phyloP scores from a whole-genome alignment of 148 eudicot species.

The Rheum nobile region DNA sequence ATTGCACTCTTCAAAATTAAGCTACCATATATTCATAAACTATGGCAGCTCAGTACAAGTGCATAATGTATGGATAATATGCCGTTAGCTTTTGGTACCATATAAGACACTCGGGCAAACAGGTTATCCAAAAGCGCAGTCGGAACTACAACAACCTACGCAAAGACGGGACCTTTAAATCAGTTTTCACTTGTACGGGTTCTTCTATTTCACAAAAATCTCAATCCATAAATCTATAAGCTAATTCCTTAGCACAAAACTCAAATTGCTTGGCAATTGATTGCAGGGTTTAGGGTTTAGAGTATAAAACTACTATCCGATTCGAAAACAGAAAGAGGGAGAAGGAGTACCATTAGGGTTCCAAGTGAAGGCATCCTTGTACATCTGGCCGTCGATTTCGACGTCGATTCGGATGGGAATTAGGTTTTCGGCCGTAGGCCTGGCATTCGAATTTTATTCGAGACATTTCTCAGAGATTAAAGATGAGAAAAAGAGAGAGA shows the following conservation, averaged over 20 bases:
- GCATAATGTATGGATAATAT: not conserved
- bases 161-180: not conserved
- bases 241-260: too few species aligned
- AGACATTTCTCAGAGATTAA: not conserved
- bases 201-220: too few species aligned
- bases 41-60: not conserved
- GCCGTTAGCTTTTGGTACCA: not conserved
- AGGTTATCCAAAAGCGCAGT: not conserved
- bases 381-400: slow-evolving; percentile 78
- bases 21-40: not conserved
- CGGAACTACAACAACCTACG: not conserved
- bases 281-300: too few species aligned
- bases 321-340: not conserved
- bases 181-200: too few species aligned
- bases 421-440: slow-evolving; percentile 78
- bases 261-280: too few species aligned
- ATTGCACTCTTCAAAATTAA: not conserved
- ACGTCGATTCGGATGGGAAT: slow-evolving; percentile 87
- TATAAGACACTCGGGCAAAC: too few species aligned
- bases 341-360: slow-evolving; percentile 57
- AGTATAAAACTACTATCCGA: not conserved
- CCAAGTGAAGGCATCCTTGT: slow-evolving; percentile 86
- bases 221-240: too few species aligned
- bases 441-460: slow-evolving; percentile 13
- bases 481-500: not conserved